Evolutionary conservation across 345 rosid genomes (phyloP).

Genomic region (Aegle marmelos): DNA sequence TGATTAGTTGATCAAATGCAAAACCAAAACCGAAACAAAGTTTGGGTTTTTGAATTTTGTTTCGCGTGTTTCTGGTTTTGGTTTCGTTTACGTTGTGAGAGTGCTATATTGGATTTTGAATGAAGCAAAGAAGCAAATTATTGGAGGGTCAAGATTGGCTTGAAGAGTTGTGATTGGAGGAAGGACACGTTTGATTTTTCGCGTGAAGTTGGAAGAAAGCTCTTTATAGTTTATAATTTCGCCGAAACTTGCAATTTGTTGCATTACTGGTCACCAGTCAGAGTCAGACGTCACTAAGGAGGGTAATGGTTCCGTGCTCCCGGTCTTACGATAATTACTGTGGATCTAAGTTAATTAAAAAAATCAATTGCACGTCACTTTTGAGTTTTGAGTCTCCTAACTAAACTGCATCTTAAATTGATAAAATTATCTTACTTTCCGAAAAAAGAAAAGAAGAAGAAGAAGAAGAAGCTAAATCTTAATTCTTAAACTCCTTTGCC

Average conservation of each 20-base stretch:
- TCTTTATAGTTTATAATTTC: too few relatives aligned
- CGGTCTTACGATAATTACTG: neutral
- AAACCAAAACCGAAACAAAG: neutral
- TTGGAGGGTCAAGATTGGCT: neutral
- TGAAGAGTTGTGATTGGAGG: neutral
- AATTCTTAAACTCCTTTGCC: too few relatives aligned
- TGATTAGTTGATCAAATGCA: neutral
- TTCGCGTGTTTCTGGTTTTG: neutral
- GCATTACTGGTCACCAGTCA: neutral
- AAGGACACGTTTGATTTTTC: neutral
- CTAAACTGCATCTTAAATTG: neutral
- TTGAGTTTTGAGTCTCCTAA: neutral
- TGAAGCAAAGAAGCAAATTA: neutral
- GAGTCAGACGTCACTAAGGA: neutral
- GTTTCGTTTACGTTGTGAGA: neutral
- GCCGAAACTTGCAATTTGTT: neutral
- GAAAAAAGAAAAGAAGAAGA: too few relatives aligned
- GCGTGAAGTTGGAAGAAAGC: too few relatives aligned
- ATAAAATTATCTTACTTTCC: neutral
- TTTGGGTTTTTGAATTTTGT: too few relatives aligned
- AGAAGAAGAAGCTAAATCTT: too few relatives aligned
- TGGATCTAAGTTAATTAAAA: neutral
- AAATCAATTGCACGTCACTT: neutral
- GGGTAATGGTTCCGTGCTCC: neutral
- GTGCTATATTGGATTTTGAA: neutral